These are phyloP conservation scores for Paracoccidioides lutzii DNA, from an alignment of 2,329 filamentous ascomycete species.

Conservation along the genomic window DNA sequence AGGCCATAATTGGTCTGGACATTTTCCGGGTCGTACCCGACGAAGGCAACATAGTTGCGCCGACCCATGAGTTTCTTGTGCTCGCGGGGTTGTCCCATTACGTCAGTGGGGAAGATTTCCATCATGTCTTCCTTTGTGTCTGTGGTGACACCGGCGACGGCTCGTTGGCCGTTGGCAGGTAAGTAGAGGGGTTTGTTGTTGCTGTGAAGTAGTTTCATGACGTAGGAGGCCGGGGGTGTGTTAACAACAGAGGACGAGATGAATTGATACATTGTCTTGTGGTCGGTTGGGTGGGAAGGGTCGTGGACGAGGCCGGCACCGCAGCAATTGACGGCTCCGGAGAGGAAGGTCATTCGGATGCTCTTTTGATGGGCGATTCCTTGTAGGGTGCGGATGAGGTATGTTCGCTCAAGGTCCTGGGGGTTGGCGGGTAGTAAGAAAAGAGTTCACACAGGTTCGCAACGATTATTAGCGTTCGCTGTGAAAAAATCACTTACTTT, in stretches of 20 bases:
- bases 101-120: constrained; percentile 95
- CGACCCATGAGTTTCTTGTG: constrained; percentile 86
- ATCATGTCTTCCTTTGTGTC: constrained; percentile 99
- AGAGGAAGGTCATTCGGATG: constrained; percentile 92
- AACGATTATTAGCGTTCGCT: not conserved
- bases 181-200: constrained; percentile 87
- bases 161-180: constrained; percentile 69
- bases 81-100: constrained; percentile 69
- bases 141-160: constrained; percentile 51
- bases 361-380: constrained; percentile 92
- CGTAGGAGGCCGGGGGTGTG: constrained; percentile 68
- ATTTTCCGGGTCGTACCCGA: constrained; percentile 85
- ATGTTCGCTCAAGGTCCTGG: constrained; percentile 84
- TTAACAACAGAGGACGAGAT: constrained; percentile 90
- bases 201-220: constrained; percentile 78
- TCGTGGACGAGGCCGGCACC: constrained; percentile 92
- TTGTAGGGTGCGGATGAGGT: constrained; percentile 89
- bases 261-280: constrained; percentile 99
- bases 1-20: constrained; percentile 37
- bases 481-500: constrained; percentile 44
- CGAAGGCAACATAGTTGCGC: constrained; percentile 81
- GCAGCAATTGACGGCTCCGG: constrained; percentile 75
- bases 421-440: not conserved
- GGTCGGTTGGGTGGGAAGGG: constrained; percentile 75
- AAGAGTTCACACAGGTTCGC: constrained; percentile 2